Evolutionary conservation across 139 green algal genomes (phyloP), one percentile per base, ranked within the genome.

Genomic region (Picochlorum sp.): DNA sequence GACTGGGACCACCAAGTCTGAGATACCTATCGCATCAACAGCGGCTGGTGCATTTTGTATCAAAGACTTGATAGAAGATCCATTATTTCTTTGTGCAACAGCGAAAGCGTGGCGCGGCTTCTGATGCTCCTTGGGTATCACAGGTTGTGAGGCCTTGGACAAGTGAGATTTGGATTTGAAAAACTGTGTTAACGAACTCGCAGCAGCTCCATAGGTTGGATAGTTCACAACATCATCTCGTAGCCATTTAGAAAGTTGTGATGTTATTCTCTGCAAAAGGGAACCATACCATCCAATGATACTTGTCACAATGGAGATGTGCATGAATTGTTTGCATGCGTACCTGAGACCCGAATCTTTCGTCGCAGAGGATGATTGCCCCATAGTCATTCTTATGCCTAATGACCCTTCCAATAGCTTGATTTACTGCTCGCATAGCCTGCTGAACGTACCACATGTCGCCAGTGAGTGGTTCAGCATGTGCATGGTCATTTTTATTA

Each of bases 361-460:
- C 85, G 69, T 96, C 89, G 7, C 72, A 81, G 50, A 96, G 71
- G 23, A 96, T 76, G 54, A 96, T 85, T 31, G 88, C 88, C 4
- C 93, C 93, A 62, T 92, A 98, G 73, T 98, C 93, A 55, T 85
- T 74, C 4, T 76, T 49, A 77, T 98, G 94, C 6, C 93, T 82
- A 69, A 99, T 98, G 10, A 97, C 92, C 2, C 93, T 83, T 4
- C 93, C 93, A 73, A 99, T 83, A 1, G 93, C 93, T 74, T 99
- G 93, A 72, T 97, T 98, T 24, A 96, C 88, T 6, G 90, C 92
- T 3, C 91, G 79, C 68, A 81, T 77, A 9, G 82, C 88, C 62
- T 88, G 77, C 63, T 91, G 85, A 14, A 70, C 54, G 63, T 94
- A 95, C 89, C 89, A 92, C 31, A 14, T n/a, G 54, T 71, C 63